Conservation (phyloP, 2,329 filamentous ascomycete genomes). For the Cercospora sesami region DNA sequence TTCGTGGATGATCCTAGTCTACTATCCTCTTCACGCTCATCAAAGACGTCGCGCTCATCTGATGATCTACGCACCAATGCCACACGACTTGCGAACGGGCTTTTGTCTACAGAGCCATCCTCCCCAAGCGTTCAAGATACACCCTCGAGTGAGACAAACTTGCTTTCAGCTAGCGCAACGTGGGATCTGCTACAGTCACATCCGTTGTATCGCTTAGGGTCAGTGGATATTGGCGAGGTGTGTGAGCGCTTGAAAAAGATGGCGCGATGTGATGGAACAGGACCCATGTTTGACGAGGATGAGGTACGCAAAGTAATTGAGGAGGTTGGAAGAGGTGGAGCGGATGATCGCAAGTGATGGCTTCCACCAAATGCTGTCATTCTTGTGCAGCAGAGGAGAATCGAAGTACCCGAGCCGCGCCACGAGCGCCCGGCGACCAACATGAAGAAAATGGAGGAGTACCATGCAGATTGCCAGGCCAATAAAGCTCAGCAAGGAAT, state of each 20-base stretch:
- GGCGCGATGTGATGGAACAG: slow-evolving; percentile 79
- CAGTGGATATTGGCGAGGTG: slow-evolving; percentile 79
- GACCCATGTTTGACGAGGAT: slow-evolving; percentile 81
- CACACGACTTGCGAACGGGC: slow-evolving; percentile 24
- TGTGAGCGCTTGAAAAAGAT: slow-evolving; percentile 73
- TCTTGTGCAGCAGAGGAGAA: neutral
- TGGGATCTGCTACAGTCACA: slow-evolving; percentile 90
- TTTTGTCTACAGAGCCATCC: slow-evolving; percentile 25
- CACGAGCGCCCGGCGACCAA: neutral
- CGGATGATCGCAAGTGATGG: slow-evolving; percentile 64
- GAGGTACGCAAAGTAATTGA: slow-evolving; percentile 73
- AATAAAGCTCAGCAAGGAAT: neutral
- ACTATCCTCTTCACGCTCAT: slow-evolving; percentile 25
- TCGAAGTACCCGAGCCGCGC: too few relatives aligned
- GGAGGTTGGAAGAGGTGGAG: slow-evolving; percentile 72
- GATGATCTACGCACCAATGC: slow-evolving; percentile 24
- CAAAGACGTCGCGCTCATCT: slow-evolving; percentile 21
- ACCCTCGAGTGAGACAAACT: slow-evolving; percentile 47
- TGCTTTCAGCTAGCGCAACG: slow-evolving; percentile 74
- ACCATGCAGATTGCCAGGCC: neutral
- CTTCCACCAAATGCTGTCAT: neutral
- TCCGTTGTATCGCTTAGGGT: slow-evolving; percentile 70
- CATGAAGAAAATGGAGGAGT: neutral
- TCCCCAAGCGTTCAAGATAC: slow-evolving; percentile 21
- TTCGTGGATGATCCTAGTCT: slow-evolving; percentile 35